Evolutionary conservation across 768 basidiomycete species (phyloP).

Genomic region (Auriscalpium orientale): DNA sequence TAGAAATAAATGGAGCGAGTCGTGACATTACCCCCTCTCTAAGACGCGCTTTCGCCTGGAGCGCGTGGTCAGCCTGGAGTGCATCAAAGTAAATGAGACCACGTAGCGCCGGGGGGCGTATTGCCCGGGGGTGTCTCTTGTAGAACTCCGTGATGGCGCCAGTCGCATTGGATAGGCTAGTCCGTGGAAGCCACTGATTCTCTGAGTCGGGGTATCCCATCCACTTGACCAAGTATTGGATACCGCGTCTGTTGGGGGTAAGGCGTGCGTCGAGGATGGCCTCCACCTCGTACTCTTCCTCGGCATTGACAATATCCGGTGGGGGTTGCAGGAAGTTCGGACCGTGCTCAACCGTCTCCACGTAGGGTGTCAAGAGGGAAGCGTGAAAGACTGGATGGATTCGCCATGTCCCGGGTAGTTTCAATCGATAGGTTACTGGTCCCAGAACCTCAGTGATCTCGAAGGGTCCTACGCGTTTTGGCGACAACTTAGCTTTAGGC

Average conservation of each 20-base stretch:
- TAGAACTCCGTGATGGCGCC: not conserved
- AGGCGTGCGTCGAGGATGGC: not conserved
- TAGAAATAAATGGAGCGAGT: too few species aligned
- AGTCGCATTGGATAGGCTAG: not conserved
- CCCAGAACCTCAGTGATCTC: slow-evolving; percentile 3
- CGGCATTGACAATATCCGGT: slow-evolving; percentile 4
- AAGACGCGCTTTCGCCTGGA: too few species aligned
- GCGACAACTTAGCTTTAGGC: slow-evolving; percentile 1
- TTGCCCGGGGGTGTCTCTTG: not conserved
- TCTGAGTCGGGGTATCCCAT: not conserved
- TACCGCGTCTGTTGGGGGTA: not conserved
- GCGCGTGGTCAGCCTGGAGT: too few species aligned
- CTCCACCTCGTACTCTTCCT: slow-evolving; percentile 9
- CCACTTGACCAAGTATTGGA: slow-evolving; percentile 4
- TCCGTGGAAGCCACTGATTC: slow-evolving; percentile 1
- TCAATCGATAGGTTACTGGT: slow-evolving; percentile 1
- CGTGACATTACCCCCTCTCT: too few species aligned
- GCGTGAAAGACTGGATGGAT: slow-evolving; percentile 13
- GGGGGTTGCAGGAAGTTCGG: not conserved
- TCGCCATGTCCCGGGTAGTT: slow-evolving; percentile 3
- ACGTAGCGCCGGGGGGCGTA: too few species aligned
- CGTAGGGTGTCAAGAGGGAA: slow-evolving; percentile 3
- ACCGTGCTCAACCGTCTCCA: slow-evolving; percentile 3
- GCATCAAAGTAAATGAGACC: too few species aligned
- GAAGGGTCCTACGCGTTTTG: slow-evolving; percentile 10